Conservation (phyloP, 2,329 filamentous ascomycete species). For the Fusarium sp. region DNA sequence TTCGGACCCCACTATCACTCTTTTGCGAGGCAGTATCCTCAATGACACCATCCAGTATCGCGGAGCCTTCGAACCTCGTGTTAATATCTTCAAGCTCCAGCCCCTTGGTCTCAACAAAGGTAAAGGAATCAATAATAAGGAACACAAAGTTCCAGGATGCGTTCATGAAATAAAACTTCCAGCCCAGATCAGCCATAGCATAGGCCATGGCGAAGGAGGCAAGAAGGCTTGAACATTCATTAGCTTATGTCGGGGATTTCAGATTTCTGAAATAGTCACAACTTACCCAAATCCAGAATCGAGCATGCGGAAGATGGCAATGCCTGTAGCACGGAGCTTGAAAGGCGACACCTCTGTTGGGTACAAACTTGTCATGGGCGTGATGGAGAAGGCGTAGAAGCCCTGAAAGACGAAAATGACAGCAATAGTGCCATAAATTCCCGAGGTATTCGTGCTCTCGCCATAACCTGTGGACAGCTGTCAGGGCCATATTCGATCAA, state of each 20-base stretch:
- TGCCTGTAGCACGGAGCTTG: constrained; percentile 47
- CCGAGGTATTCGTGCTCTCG: constrained; percentile 50
- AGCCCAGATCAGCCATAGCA: constrained; percentile 45
- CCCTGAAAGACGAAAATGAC: constrained; percentile 51
- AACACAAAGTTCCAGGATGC: constrained; percentile 45
- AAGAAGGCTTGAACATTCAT: constrained; percentile 28
- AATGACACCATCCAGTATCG: neutral
- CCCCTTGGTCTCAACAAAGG: constrained; percentile 47
- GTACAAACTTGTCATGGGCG: constrained; percentile 50
- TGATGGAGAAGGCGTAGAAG: constrained; percentile 49
- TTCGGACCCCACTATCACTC: neutral
- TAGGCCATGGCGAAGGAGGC: constrained; percentile 47
- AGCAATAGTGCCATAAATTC: constrained; percentile 54
- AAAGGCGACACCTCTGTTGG: constrained; percentile 49
- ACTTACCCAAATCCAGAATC: constrained; percentile 45
- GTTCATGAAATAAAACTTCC: constrained; percentile 50
- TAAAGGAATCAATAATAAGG: constrained; percentile 41
- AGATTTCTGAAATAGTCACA: neutral
- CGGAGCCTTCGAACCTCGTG: constrained; percentile 38
- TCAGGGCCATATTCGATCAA: neutral
- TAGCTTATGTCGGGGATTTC: neutral
- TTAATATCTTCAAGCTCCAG: constrained; percentile 46
- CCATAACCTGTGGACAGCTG: neutral
- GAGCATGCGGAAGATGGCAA: constrained; percentile 47
- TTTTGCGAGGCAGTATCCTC: neutral